phyloP scores from a whole-genome alignment of 129 eudicot species.

The Flaveria brownii region DNA sequence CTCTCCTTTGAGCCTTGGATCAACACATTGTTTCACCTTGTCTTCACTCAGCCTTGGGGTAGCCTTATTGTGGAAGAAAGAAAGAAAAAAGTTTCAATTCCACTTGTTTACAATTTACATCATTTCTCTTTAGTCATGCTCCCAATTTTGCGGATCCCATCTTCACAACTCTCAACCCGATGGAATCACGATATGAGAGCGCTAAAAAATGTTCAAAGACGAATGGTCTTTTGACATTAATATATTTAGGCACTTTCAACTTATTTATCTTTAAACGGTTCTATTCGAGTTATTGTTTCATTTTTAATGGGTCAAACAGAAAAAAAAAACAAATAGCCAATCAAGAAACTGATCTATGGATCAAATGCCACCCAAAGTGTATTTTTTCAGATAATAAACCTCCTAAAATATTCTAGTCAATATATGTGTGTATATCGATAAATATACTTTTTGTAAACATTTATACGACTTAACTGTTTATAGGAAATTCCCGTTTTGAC shows the following conservation, averaged over 20 bases:
- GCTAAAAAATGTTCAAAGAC: not conserved
- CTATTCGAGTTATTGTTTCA: not conserved
- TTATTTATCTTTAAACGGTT: not conserved
- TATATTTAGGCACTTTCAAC: not conserved
- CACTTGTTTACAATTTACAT: not conserved
- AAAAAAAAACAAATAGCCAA: not conserved
- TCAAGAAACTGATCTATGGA: not conserved
- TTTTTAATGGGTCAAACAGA: not conserved
- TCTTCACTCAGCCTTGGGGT: slow-evolving; percentile 96
- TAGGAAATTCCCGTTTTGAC: not conserved
- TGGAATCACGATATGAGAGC: not conserved
- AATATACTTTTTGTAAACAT: not conserved
- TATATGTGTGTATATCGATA: not conserved
- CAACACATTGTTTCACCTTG: slow-evolving; percentile 89
- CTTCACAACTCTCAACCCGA: slow-evolving; percentile 8
- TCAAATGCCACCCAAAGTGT: not conserved
- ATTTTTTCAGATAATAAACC: not conserved
- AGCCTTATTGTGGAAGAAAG: slow-evolving; percentile 50
- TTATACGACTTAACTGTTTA: not conserved
- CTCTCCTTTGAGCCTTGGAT: slow-evolving; percentile 79
- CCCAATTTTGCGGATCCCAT: not conserved
- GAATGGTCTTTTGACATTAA: not conserved
- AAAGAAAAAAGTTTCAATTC: not conserved
- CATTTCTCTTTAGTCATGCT: not conserved
- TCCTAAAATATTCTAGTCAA: not conserved